These are phyloP conservation scores for Coccinonectria pachysandricola DNA, from an alignment of 2,329 filamentous ascomycete genomes.

Conservation along the genomic window DNA sequence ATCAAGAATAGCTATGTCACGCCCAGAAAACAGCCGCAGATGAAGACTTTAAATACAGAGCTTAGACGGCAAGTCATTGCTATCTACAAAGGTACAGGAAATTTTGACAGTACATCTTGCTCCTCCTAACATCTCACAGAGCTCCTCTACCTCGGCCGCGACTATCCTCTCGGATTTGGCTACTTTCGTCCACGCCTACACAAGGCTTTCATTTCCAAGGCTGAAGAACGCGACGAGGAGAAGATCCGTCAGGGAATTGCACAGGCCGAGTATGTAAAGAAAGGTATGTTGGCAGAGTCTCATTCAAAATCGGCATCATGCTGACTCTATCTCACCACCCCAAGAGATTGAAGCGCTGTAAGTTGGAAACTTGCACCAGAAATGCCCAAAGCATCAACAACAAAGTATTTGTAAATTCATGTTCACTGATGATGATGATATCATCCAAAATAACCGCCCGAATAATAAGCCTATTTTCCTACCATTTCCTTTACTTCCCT, in stretches of 20 bases:
- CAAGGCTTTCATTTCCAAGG: constrained; percentile 72
- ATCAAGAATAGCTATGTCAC: too few relatives aligned
- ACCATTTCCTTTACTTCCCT: too few relatives aligned
- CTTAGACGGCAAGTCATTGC: constrained; percentile 71
- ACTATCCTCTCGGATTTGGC: constrained; percentile 72
- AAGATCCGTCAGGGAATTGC: constrained; percentile 68
- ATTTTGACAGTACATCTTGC: not conserved
- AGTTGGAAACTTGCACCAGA: too few relatives aligned
- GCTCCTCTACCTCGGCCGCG: constrained; percentile 70
- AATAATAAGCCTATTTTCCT: too few relatives aligned
- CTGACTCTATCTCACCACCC: too few relatives aligned
- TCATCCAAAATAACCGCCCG: too few relatives aligned
- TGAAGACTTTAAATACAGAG: constrained; percentile 34
- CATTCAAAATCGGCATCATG: too few relatives aligned
- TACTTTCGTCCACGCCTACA: constrained; percentile 79
- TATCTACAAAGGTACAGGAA: constrained; percentile 81
- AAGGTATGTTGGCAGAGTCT: too few relatives aligned
- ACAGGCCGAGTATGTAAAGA: constrained; percentile 80
- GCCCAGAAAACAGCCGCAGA: too few relatives aligned
- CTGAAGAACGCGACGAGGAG: constrained; percentile 56
- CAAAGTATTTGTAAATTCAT: too few relatives aligned
- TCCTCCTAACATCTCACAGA: constrained; percentile 44
- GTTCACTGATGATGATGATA: too few relatives aligned
- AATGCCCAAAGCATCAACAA: too few relatives aligned
- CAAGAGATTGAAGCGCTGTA: constrained; percentile 93